phyloP scores from a whole-genome alignment of 495 filamentous ascomycete genomes.

The Neurospora sp. region DNA sequence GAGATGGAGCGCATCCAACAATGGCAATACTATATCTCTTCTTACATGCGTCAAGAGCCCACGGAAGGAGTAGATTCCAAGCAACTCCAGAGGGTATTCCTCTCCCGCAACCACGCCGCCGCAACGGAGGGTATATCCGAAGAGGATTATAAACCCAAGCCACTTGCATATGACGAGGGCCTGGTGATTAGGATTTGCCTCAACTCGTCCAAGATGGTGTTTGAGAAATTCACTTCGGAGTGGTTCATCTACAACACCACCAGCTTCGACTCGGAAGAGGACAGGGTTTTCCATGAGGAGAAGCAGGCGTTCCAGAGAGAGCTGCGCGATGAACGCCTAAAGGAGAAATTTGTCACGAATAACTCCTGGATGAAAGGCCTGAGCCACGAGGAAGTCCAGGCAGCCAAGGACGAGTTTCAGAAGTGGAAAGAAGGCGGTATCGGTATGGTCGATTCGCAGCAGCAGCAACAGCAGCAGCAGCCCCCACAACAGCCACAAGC shows the following conservation, averaged over 20 bases:
- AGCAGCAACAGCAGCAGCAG: background rate
- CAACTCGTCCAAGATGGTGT: constrained; percentile 72
- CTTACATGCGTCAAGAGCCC: constrained; percentile 75
- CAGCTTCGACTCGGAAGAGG: constrained; percentile 18
- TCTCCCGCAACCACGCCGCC: constrained; percentile 64
- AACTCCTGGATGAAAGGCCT: constrained; percentile 65
- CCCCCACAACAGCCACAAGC: background rate
- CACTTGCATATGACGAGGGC: constrained; percentile 59
- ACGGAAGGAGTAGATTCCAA: constrained; percentile 72
- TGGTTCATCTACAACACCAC: constrained; percentile 38
- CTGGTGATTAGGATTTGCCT: constrained; percentile 70
- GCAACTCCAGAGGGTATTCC: constrained; percentile 53
- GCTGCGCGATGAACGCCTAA: constrained; percentile 50
- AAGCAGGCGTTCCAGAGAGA: constrained; percentile 40
- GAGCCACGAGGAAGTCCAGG: constrained; percentile 61
- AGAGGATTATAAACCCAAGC: constrained; percentile 38
- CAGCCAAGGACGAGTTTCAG: constrained; percentile 51
- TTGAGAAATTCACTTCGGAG: constrained; percentile 54
- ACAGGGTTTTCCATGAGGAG: constrained; percentile 33
- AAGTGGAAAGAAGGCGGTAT: constrained; percentile 35
- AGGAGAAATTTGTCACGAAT: constrained; percentile 65
- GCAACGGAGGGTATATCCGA: constrained; percentile 36
- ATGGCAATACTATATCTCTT: constrained; percentile 92
- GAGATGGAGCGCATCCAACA: constrained; percentile 47
- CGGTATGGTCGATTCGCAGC: background rate